These are phyloP conservation scores for Yamadazyma phyllophila DNA, from an alignment of 805 yeast genomes.

Conservation along the genomic window DNA sequence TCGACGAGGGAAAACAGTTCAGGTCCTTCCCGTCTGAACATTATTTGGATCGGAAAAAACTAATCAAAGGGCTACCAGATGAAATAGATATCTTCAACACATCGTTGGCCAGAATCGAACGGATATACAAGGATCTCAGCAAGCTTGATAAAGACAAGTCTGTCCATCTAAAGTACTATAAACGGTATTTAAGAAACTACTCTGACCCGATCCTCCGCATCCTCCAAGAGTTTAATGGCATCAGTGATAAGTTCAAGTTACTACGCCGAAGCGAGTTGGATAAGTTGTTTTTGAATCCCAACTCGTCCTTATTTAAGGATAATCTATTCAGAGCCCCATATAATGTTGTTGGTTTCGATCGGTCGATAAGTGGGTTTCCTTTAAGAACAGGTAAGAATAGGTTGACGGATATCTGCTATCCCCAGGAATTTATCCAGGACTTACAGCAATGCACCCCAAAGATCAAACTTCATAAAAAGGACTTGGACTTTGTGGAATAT, in stretches of 20 bases:
- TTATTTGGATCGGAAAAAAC: conserved; percentile 29
- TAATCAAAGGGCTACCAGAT: conserved; percentile 33
- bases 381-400: conserved; percentile 22
- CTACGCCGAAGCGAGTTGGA: conserved; percentile 34
- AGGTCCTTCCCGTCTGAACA: conserved; percentile 33
- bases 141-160: conserved; percentile 36
- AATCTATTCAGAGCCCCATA: conserved; percentile 31
- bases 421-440: conserved; percentile 41
- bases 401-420: conserved; percentile 23
- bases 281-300: conserved; percentile 26
- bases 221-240: conserved; percentile 35
- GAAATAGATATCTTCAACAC: conserved; percentile 33
- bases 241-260: conserved; percentile 34
- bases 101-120: conserved; percentile 27
- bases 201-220: conserved; percentile 29
- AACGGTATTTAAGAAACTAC: conserved; percentile 30
- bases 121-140: conserved; percentile 28
- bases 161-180: conserved; percentile 36
- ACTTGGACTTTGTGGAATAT: conserved; percentile 32
- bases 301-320: conserved; percentile 28
- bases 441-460: conserved; percentile 15
- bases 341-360: conserved; percentile 43
- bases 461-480: conserved; percentile 27
- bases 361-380: conserved; percentile 38
- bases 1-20: conserved; percentile 36